These are phyloP conservation scores for Monilinia aucupariae DNA, from an alignment of 2,329 filamentous ascomycete species.

Conservation along the genomic window DNA sequence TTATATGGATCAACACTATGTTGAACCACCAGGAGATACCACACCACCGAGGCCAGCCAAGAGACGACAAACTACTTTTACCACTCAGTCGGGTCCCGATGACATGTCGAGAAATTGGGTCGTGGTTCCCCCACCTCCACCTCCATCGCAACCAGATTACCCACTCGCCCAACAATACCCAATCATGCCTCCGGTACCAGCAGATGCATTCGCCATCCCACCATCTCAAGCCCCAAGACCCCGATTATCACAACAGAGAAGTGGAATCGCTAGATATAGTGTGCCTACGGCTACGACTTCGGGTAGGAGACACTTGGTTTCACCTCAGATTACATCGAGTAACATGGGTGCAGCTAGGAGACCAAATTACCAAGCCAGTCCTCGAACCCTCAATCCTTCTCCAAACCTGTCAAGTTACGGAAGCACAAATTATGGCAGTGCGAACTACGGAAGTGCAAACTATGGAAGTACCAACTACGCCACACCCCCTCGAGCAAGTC, in stretches of 20 bases:
- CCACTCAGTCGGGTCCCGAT: slow-evolving; percentile 39
- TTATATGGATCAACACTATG: slow-evolving; percentile 35
- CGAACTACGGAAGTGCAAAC: slow-evolving; percentile 33
- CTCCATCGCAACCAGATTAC: neutral
- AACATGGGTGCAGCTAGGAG: neutral
- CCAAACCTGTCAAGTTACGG: neutral
- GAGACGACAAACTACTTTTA: slow-evolving; percentile 41
- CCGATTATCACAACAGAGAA: slow-evolving; percentile 16
- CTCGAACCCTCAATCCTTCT: neutral
- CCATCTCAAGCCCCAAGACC: slow-evolving; percentile 1
- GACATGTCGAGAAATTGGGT: slow-evolving; percentile 67
- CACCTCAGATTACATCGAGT: neutral
- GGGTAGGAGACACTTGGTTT: neutral
- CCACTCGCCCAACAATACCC: neutral
- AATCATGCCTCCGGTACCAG: slow-evolving; percentile 15
- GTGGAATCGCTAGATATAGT: slow-evolving; percentile 24
- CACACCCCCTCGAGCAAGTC: slow-evolving; percentile 43
- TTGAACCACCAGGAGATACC: slow-evolving; percentile 33
- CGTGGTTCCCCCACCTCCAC: slow-evolving; percentile 44
- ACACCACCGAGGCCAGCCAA: slow-evolving; percentile 43
- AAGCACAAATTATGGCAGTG: slow-evolving; percentile 39
- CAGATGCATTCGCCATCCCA: slow-evolving; percentile 14
- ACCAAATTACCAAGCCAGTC: neutral
- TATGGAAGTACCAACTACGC: slow-evolving; percentile 43
- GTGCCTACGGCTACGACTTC: slow-evolving; percentile 24